Evolutionary conservation across 1,284 basidiomycete species (phyloP).

Genomic region (Leccinum laetum): DNA sequence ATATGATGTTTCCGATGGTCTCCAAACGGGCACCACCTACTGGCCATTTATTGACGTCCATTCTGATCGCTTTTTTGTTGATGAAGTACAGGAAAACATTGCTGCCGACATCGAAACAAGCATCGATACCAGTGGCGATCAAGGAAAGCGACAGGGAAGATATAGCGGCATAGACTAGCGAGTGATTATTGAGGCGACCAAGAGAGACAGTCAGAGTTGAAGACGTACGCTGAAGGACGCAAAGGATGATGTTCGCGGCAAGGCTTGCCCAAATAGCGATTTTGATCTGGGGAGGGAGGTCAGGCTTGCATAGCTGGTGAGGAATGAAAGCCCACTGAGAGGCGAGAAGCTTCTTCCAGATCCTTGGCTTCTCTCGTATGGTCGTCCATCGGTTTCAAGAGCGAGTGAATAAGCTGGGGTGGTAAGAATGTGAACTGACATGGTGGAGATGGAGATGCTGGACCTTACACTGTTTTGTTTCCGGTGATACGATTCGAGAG

Average conservation of each 20-base stretch:
- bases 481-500: constrained; percentile 71
- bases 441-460: constrained; percentile 2
- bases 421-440: constrained; percentile 5
- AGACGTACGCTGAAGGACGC: constrained; percentile 63
- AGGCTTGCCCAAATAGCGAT: constrained; percentile 89
- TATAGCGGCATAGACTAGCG: constrained; percentile 83
- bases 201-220: not conserved
- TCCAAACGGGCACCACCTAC: constrained; percentile 89
- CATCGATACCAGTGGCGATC: constrained; percentile 88
- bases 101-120: constrained; percentile 90
- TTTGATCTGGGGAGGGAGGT: constrained; percentile 57
- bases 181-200: not conserved
- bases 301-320: constrained; percentile 14
- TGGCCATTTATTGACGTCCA: constrained; percentile 89
- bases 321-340: constrained; percentile 52
- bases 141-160: constrained; percentile 86
- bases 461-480: constrained; percentile 78
- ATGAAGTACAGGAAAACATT: constrained; percentile 86
- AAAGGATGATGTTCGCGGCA: constrained; percentile 71
- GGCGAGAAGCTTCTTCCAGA: constrained; percentile 60
- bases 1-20: constrained; percentile 90
- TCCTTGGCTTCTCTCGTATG: constrained; percentile 75
- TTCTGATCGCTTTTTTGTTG: constrained; percentile 69
- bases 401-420: constrained; percentile 69
- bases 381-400: constrained; percentile 89